Conservation (phyloP, 2,329 filamentous ascomycete species). For the Pseudogymnoascus sp. region DNA sequence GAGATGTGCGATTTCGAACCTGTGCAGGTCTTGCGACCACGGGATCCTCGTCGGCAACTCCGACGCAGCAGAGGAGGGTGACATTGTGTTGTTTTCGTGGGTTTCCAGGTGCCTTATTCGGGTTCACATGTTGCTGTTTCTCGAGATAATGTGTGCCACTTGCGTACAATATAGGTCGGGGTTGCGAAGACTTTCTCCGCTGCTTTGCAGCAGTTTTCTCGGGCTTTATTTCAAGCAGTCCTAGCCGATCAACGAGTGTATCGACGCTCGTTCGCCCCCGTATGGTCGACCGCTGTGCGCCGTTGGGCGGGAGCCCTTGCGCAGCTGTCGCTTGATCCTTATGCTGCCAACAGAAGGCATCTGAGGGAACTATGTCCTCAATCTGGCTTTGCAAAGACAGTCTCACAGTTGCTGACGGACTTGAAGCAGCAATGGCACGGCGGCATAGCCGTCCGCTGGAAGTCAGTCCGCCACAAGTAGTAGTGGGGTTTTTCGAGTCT, state of each 20-base stretch:
- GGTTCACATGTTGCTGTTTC: slow-evolving; percentile 19
- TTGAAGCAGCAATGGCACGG: slow-evolving; percentile 48
- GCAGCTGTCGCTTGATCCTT: slow-evolving; percentile 64
- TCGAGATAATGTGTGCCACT: slow-evolving; percentile 17
- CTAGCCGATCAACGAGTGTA: slow-evolving; percentile 72
- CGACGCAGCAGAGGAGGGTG: slow-evolving; percentile 24
- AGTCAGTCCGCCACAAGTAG: slow-evolving; percentile 84
- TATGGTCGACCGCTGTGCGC: slow-evolving; percentile 39
- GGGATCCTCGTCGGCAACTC: slow-evolving; percentile 18
- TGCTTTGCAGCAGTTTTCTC: slow-evolving; percentile 20
- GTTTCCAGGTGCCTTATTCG: not conserved
- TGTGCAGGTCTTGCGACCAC: not conserved
- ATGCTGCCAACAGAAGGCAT: slow-evolving; percentile 83
- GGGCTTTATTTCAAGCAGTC: slow-evolving; percentile 53
- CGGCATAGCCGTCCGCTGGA: slow-evolving; percentile 75
- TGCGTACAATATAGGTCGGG: slow-evolving; percentile 10
- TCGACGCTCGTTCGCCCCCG: slow-evolving; percentile 71
- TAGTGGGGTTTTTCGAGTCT: slow-evolving; percentile 75
- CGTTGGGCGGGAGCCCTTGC: slow-evolving; percentile 38
- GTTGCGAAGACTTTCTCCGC: slow-evolving; percentile 19
- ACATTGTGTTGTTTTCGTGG: not conserved
- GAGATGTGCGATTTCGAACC: not conserved
- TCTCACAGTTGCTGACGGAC: slow-evolving; percentile 18
- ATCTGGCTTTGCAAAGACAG: slow-evolving; percentile 20
- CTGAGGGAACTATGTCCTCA: slow-evolving; percentile 14